These are phyloP conservation scores for Triangularia setosa DNA, from an alignment of 2,329 filamentous ascomycete genomes.

Conservation along the genomic window DNA sequence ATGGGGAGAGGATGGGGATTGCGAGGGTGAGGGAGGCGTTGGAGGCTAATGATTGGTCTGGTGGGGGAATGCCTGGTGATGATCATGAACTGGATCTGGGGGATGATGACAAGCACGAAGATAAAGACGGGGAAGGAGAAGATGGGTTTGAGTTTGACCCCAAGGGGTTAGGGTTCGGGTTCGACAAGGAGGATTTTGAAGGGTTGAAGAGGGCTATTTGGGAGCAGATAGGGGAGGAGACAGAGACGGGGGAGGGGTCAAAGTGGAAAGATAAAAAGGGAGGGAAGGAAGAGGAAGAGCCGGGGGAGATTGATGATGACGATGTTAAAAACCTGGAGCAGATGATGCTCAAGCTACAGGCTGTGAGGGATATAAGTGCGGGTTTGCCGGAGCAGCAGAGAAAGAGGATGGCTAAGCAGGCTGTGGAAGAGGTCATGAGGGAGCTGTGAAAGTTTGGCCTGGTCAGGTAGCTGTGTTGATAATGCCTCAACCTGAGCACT, in stretches of 20 bases:
- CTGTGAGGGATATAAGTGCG: conserved; percentile 55
- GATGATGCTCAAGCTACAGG: conserved; percentile 63
- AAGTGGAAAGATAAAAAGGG: neutral
- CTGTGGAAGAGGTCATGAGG: conserved; percentile 62
- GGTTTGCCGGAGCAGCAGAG: conserved; percentile 59
- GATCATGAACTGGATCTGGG: conserved; percentile 21
- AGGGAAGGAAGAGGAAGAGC: conserved; percentile 25
- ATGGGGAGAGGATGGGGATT: conserved; percentile 58
- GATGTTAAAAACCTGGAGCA: conserved; percentile 57
- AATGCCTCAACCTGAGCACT: neutral
- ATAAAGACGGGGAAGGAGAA: conserved; percentile 9
- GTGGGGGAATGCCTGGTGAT: conserved; percentile 24
- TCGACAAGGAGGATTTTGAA: conserved; percentile 50
- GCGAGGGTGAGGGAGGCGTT: conserved; percentile 57
- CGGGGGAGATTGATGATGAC: conserved; percentile 41
- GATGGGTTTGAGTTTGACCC: conserved; percentile 35
- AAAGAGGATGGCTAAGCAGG: conserved; percentile 56
- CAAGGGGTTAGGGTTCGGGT: conserved; percentile 48
- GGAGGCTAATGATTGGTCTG: conserved; percentile 63
- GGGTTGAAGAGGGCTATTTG: conserved; percentile 51
- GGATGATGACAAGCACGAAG: conserved; percentile 22
- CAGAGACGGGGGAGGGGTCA: conserved; percentile 26
- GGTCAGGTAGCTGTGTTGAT: neutral
- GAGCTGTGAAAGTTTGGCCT: conserved; percentile 36
- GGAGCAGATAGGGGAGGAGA: conserved; percentile 32